Evolutionary conservation across 1,284 basidiomycete genomes (phyloP).

Genomic region (Leccinum huronense): DNA sequence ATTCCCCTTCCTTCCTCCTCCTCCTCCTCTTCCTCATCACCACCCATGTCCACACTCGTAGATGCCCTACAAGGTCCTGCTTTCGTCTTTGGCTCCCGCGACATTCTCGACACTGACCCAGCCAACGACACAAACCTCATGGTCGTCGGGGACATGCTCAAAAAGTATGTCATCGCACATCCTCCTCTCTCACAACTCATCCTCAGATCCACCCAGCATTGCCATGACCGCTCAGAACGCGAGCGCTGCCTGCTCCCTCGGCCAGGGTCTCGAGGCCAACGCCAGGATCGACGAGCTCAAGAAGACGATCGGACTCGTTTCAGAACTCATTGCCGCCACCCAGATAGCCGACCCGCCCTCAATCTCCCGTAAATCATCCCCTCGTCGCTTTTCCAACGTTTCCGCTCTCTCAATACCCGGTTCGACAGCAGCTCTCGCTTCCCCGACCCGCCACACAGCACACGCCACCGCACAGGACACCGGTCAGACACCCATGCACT

Average conservation of each 20-base stretch:
- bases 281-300: conserved; percentile 47
- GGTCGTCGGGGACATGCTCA: conserved; percentile 35
- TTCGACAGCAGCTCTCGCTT: conserved; percentile 15
- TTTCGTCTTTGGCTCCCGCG: neutral
- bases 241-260: conserved; percentile 46
- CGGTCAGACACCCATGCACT: conserved; percentile 19
- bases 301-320: conserved; percentile 47
- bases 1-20: conserved; percentile 28
- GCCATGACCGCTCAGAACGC: conserved; percentile 49
- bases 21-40: conserved; percentile 28
- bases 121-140: conserved; percentile 32
- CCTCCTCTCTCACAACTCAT: no score
- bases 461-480: conserved; percentile 25
- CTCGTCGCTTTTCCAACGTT: conserved; percentile 24
- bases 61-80: neutral
- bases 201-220: conserved; percentile 36
- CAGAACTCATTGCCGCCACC: conserved; percentile 49
- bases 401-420: conserved; percentile 17
- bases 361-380: conserved; percentile 30
- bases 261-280: conserved; percentile 46
- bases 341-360: conserved; percentile 40
- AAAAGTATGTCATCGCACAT: conserved; percentile 17
- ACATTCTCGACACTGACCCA: conserved; percentile 20
- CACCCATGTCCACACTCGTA: conserved; percentile 26
- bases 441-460: conserved; percentile 23